Evolutionary conservation across 2,329 filamentous ascomycete genomes (phyloP).

Genomic region (Penicillium sp.): DNA sequence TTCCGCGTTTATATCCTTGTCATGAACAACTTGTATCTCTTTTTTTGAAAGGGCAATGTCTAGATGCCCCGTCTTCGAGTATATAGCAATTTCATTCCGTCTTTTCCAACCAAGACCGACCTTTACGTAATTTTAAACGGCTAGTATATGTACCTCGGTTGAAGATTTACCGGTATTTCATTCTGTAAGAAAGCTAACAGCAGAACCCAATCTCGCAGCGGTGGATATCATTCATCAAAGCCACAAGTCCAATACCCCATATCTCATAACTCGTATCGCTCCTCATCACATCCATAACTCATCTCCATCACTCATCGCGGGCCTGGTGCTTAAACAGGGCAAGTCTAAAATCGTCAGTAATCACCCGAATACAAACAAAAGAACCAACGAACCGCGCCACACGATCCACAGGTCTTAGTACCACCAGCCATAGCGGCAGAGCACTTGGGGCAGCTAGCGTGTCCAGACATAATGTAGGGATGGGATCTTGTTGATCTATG

Average conservation of each 20-base stretch:
- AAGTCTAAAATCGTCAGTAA: slow-evolving; percentile 16
- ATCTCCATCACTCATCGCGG: neutral
- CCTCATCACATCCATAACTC: neutral
- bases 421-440: slow-evolving; percentile 11
- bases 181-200: neutral
- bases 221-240: neutral
- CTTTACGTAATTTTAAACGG: neutral
- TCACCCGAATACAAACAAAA: neutral
- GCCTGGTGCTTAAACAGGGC: slow-evolving; percentile 16
- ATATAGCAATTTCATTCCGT: slow-evolving; percentile 15
- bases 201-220: neutral
- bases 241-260: neutral
- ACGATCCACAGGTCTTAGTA: slow-evolving; percentile 23
- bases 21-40: slow-evolving; percentile 12
- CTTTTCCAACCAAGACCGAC: neutral
- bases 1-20: slow-evolving; percentile 20
- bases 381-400: slow-evolving; percentile 21
- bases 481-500: neutral
- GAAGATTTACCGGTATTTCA: neutral
- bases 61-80: slow-evolving; percentile 13
- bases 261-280: slow-evolving; percentile 3
- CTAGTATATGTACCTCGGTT: neutral
- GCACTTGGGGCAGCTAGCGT: slow-evolving; percentile 25
- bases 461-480: slow-evolving; percentile 19
- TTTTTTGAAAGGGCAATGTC: slow-evolving; percentile 4